Evolutionary conservation across 2,329 filamentous ascomycete species (phyloP), one percentile per base, ranked within the genome.

Genomic region (Neonectria ditissima): DNA sequence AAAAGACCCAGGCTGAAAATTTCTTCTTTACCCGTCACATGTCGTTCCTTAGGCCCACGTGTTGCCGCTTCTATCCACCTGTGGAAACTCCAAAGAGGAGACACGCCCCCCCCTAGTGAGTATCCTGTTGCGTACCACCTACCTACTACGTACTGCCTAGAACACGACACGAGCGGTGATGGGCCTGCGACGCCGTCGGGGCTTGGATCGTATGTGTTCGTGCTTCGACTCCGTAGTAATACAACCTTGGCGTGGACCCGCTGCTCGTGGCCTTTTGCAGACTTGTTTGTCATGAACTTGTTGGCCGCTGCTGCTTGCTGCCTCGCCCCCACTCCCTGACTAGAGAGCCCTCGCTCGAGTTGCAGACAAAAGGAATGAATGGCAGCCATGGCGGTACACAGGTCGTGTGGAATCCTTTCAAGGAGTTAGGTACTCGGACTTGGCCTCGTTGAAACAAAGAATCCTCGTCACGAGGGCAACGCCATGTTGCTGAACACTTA

Each of bases 1-100:
- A 45, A 28, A 9, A 2, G 28, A 32, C 39, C 18, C 16, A 34
- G 22, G 37, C 24, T 32, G 41, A 48, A 39, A 44, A 37, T 37
- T 37, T n/a, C 10, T 45, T 24, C 47, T n/a, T 20, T 32, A 16
- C 30, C 50, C 32, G 52, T 55, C 59, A 52, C 53, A 56, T 62
- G 28, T 39, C 39, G 39, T 32, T 39, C 51, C n/a, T 22, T 47
- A 52, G 48, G 20, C 32, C 59, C 39, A 55, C 53, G 28, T 28
- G 26, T 53, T 44, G 28, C 22, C 30, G 43, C 28, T 56, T 14
- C 18, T 48, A 51, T 24, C 53, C 52, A 60, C 58, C 9, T 18
- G 37, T 55, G 59, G 32, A 52, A 55, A 61, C 58, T 55, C 22
- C 16, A 41, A 18, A 16, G 30, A 50, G 34, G 34, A 41, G 34